phyloP scores from a whole-genome alignment of 768 basidiomycete species.

The Pholiota conissans region DNA sequence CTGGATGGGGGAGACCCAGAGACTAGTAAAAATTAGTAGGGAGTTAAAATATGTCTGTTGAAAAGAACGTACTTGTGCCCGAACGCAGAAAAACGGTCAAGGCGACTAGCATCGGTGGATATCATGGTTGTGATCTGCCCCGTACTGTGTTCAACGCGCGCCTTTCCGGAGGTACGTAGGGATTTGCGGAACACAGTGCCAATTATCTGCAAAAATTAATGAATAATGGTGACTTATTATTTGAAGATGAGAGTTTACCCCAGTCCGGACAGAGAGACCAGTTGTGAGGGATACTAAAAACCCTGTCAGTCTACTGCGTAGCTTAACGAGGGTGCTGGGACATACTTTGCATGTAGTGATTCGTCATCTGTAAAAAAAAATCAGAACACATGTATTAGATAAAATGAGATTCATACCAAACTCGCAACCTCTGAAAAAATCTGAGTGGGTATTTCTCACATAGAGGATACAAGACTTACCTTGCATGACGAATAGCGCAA shows the following conservation, averaged over 20 bases:
- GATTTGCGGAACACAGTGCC: constrained; percentile 64
- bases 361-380: constrained; percentile 35
- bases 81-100: constrained; percentile 51
- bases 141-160: constrained; percentile 56
- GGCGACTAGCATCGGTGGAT: constrained; percentile 58
- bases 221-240: too few species aligned
- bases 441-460: too few species aligned
- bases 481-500: constrained; percentile 64
- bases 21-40: constrained; percentile 29
- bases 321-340: too few species aligned
- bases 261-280: constrained; percentile 49
- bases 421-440: constrained; percentile 40
- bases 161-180: constrained; percentile 61
- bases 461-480: too few species aligned
- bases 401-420: constrained; percentile 24
- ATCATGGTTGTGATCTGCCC: constrained; percentile 75
- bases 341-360: constrained; percentile 48
- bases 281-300: constrained; percentile 40
- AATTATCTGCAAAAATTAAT: constrained; percentile 41
- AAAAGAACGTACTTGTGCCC: constrained; percentile 36
- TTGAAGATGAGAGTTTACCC: too few species aligned
- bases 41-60: too few species aligned
- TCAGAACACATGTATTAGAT: background rate
- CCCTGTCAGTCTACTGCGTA: background rate
- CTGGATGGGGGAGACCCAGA: constrained; percentile 66